phyloP scores from a whole-genome alignment of 345 rosid genomes.

The Linum tenue region DNA sequence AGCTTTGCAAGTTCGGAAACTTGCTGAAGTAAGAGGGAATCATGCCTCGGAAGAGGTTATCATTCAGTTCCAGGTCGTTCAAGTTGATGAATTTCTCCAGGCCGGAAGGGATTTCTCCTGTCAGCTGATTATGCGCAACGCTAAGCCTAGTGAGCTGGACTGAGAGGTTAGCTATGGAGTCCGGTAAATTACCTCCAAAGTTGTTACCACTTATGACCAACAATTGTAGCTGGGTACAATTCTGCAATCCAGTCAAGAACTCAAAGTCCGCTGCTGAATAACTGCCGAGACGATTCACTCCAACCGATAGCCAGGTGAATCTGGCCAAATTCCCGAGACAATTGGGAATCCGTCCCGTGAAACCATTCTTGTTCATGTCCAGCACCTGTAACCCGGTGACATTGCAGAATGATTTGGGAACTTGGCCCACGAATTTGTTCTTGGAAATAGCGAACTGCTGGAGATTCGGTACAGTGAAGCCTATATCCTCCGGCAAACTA shows the following conservation, averaged over 20 bases:
- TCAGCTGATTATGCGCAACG: constrained; percentile 6
- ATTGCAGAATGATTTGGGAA: constrained; percentile 25
- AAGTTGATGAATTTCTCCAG: constrained; percentile 6
- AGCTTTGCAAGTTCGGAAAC: neutral
- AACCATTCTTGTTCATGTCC: neutral
- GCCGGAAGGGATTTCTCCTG: constrained; percentile 7
- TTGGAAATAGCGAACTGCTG: neutral
- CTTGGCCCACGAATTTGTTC: constrained; percentile 20
- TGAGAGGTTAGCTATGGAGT: constrained; percentile 20
- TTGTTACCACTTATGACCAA: constrained; percentile 4
- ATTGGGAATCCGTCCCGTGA: constrained; percentile 13
- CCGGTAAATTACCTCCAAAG: constrained; percentile 20
- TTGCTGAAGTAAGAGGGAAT: neutral
- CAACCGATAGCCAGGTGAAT: constrained; percentile 11
- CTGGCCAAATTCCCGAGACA: constrained; percentile 12
- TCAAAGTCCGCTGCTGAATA: constrained; percentile 10
- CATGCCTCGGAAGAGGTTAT: neutral
- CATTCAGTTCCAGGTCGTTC: neutral
- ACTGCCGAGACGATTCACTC: constrained; percentile 14
- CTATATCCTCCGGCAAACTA: constrained; percentile 8
- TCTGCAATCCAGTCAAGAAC: constrained; percentile 16
- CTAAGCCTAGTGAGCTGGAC: constrained; percentile 3
- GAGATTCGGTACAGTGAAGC: constrained; percentile 10
- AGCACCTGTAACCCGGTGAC: constrained; percentile 12
- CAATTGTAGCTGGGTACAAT: constrained; percentile 10